These are phyloP conservation scores for Asterella californica DNA, from an alignment of 225 moss, liverwort and hornwort species.

Conservation along the genomic window DNA sequence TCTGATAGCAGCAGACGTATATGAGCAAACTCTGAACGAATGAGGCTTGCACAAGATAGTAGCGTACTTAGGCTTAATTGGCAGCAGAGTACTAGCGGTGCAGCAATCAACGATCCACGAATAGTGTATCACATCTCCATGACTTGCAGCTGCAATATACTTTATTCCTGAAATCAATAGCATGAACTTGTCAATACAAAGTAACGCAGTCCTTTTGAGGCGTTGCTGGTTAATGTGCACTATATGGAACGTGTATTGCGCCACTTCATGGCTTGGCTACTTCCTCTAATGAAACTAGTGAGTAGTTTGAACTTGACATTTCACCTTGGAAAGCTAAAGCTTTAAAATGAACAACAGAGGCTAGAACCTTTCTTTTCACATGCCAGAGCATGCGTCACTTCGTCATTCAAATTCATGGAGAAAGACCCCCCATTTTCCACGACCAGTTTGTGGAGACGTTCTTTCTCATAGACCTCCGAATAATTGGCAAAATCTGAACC, in stretches of 20 bases:
- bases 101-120: constrained; percentile 80
- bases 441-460: constrained; percentile 72
- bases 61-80: constrained; percentile 70
- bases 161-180: constrained; percentile 55
- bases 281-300: not conserved
- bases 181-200: not conserved
- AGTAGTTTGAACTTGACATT: not conserved
- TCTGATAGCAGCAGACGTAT: not conserved
- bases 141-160: constrained; percentile 65
- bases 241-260: not conserved
- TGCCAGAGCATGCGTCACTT: constrained; percentile 76
- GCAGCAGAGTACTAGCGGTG: constrained; percentile 49
- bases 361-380: constrained; percentile 64
- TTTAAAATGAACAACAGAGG: not conserved
- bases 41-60: not conserved
- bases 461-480: constrained; percentile 51
- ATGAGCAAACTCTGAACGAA: not conserved
- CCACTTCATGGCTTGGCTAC: not conserved
- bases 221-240: not conserved
- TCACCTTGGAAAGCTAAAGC: not conserved
- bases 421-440: constrained; percentile 83
- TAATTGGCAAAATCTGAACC: constrained; percentile 68
- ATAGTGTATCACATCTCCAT: constrained; percentile 74
- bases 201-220: not conserved
- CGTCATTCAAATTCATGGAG: constrained; percentile 73